Evolutionary conservation across 495 filamentous ascomycete genomes (phyloP).

Genomic region (Achaetomiella virescens): DNA sequence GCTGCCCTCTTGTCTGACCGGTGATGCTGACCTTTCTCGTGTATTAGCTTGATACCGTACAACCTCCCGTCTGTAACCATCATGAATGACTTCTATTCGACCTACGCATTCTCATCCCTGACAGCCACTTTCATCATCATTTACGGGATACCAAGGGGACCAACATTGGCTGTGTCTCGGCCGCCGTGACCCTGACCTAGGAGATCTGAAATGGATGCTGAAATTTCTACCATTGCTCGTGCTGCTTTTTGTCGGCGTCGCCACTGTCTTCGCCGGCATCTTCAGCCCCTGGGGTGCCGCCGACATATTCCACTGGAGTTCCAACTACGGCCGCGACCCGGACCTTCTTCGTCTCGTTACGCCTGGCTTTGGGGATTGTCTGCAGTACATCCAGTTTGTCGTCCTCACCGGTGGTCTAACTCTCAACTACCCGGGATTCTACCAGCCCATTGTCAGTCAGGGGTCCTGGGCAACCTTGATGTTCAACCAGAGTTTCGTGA

Average conservation of each 20-base stretch:
- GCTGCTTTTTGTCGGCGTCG: conserved; percentile 70
- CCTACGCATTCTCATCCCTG: conserved; percentile 80
- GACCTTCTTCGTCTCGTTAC: conserved; percentile 90
- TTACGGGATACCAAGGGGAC: conserved; percentile 60
- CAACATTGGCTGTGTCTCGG: conserved; percentile 71
- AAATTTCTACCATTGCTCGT: conserved; percentile 73
- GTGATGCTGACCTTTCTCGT: not conserved
- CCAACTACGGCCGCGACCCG: conserved; percentile 90
- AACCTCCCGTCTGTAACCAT: conserved; percentile 53
- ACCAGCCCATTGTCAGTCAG: conserved; percentile 82
- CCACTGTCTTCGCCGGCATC: conserved; percentile 74
- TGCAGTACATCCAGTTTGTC: conserved; percentile 94
- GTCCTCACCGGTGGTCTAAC: conserved; percentile 80
- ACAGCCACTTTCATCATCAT: conserved; percentile 61
- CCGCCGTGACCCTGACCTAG: conserved; percentile 76
- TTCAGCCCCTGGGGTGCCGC: conserved; percentile 90
- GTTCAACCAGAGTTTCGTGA: conserved; percentile 89
- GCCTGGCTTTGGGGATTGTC: conserved; percentile 92
- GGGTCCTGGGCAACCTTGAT: conserved; percentile 82
- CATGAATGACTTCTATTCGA: conserved; percentile 67
- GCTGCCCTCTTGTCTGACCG: not conserved
- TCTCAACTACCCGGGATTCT: conserved; percentile 88
- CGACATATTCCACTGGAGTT: conserved; percentile 87
- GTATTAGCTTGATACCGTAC: conserved; percentile 48
- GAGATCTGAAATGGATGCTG: conserved; percentile 56